Evolutionary conservation across 306 rosid species (phyloP).

Genomic region (Gillenia trifoliata): DNA sequence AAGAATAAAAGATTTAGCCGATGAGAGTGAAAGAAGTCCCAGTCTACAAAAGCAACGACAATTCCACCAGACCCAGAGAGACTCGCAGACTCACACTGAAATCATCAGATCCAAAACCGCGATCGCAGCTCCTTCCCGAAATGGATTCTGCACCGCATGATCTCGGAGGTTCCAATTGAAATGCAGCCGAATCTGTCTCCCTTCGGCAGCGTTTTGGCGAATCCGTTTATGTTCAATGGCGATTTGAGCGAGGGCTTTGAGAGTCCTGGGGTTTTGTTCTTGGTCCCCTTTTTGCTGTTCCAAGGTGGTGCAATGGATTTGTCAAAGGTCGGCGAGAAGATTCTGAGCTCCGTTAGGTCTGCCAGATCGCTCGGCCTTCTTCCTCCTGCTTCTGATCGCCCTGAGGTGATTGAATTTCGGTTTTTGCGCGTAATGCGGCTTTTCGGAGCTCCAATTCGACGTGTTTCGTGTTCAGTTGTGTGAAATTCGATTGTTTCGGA

Average conservation of each 20-base stretch:
- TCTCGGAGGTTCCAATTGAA: constrained; percentile 57
- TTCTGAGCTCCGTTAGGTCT: constrained; percentile 95
- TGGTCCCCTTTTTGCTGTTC: constrained; percentile 74
- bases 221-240: constrained; percentile 70
- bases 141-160: constrained; percentile 33
- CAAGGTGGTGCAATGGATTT: constrained; percentile 95
- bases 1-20: not conserved
- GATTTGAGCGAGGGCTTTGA: constrained; percentile 86
- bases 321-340: constrained; percentile 88
- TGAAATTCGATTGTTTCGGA: not conserved
- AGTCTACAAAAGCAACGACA: not conserved
- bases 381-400: constrained; percentile 84
- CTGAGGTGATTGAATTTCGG: constrained; percentile 58
- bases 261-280: constrained; percentile 73
- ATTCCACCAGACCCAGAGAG: not conserved
- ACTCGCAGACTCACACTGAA: not conserved
- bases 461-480: not conserved
- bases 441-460: not conserved
- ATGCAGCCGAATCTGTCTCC: constrained; percentile 95
- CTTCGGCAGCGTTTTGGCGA: constrained; percentile 66
- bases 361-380: constrained; percentile 93
- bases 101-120: constrained; percentile 21
- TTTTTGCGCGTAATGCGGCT: not conserved
- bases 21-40: not conserved
- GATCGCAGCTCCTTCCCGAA: not conserved